Evolutionary conservation across 768 basidiomycete species (phyloP), one percentile per base, ranked within the genome.

Genomic region (Lactifluus pinguis): DNA sequence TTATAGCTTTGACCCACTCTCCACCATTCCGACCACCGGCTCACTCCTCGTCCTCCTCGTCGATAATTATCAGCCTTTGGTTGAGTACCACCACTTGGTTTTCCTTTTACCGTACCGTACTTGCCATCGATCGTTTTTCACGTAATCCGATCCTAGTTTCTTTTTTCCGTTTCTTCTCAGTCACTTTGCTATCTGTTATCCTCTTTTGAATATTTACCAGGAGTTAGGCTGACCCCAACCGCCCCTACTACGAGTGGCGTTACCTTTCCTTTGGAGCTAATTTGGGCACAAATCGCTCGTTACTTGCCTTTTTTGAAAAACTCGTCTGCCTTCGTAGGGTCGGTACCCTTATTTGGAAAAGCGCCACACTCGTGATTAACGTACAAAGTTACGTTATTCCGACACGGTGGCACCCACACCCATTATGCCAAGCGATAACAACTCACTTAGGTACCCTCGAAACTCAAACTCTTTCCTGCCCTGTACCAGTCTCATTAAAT

Each of bases 231-330:
- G 42, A 51, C 25, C 25, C 25, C 45, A 50, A 8, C 55, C 60
- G 60, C 60, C 25, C 39, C 19, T 21, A 13, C n/a, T 49, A 49
- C 32, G 56, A 30, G 51, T 54, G 32, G 21, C 45, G 49, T 47
- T 49, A 42, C 49, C 38, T 8, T 32, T 57, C 44, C 57, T 44
- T 39, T 56, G 60, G 50, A 49, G 32, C 25, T 53, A 44, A 30
- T 32, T 56, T 53, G 25, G 13, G 61, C 61, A 58, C 25, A 62
- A 57, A 49, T 62, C 56, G 25, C 61, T 57, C 56, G 61, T 17
- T 10, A 52, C 51, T 36, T 57, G 7, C 51, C 61, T 4, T 48
- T 38, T 62, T 58, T 44, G 44, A 56, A 62, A 57, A 53, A n/a
- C 47, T 49, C 47, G 56, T 58, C 61, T 25, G 9, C 47, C 57